Base-by-base conservation (phyloP, 2,329 filamentous ascomycete species). In the Geosmithia putterillii region DNA sequence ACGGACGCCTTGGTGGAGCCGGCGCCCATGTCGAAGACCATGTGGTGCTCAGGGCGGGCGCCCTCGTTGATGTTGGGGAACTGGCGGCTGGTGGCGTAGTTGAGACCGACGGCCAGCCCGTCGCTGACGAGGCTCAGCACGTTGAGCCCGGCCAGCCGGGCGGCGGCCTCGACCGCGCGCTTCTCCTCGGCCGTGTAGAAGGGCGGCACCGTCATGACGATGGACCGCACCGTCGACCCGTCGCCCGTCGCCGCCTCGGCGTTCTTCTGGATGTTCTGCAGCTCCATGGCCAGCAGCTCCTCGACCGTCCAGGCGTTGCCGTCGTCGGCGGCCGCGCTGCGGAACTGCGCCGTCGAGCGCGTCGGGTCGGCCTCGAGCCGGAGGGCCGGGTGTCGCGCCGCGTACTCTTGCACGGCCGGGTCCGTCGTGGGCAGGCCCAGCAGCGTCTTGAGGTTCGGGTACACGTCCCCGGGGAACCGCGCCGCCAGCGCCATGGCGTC, bases 21-120 rank as follows among this genome's bases (percentile, higher is more conserved):
- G 51, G 92, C 89, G 51, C 92, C 92, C 89, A 98, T 96, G 59
- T 98, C 92, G 57, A 92, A 98, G 23, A 98, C 79, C 60, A 98
- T 67, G 65, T 98, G 87, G 54, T 89, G 78, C 63, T 98, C 92
- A 1, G 92, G 83, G 67, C 88, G 88, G 50, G 76, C 83, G 44
- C 86, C 87, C 43, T 92, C 81, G 44, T 78, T 84, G 47, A 92
- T 71, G 53, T 78, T 87, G 34, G 89, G 87, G 63, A 96, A 98
- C 15, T 84, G 87, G 54, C 92, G 79, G 55, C 78, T 84, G 22
- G 88, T 95, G 38, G 92, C 92, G 62, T 96, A 98, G 66, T 98
- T 94, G 52, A 98, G 66, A 21, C 88, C 92, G 45, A 98, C 90
- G 25, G 92, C 88, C 48, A 95, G 66, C 15, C 89, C 89, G 57